Evolutionary conservation across 1,139 yeast genomes (phyloP), one percentile per base, ranked within the genome.

Genomic region (Sugiyamaella novakii): DNA sequence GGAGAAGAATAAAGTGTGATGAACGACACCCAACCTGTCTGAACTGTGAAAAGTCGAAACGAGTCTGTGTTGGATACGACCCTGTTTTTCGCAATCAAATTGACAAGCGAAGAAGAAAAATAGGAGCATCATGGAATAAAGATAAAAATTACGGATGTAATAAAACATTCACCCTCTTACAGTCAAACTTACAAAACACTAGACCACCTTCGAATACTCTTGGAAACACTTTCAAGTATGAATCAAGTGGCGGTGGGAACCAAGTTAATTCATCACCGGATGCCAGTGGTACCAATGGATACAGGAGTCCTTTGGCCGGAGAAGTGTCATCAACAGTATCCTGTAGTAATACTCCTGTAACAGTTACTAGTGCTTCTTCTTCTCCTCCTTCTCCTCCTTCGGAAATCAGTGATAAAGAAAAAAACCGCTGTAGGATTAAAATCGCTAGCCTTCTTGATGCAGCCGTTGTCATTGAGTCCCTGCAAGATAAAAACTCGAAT

Each of bases 1-100:
- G 80, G 59, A 72, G 91, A 60, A 71, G 89, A 53, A 83, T 84
- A 57, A 68, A 67, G 62, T 84, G 92, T 68, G 92, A 84, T 63
- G 92, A 84, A 66, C 69, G 83, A 45, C 84, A 82, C 58, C 92
- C 92, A 1, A 75, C 77, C 46, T 86, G 94, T 62, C 74, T 72
- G 60, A 85, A 86, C 64, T 86, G 95, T 64, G 85, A 81, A 59
- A 77, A 86, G 55, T 76, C 84, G 40, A 80, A 80, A 52, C 81
- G 86, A 55, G 77, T 78, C 11, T 86, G 95, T 60, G 69, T 83
- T 10, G 89, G 88, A 2, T 84, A 84, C 62, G 87, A 63, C 54
- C 68, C 71, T 1, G 54, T 68, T 7, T 68, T 68, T 47, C 52
- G 54, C 10, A 38, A 48, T 21, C 52, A 53, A 10, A 52, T 51